Evolutionary conservation across 306 rosid species (phyloP).

Genomic region (Sicyos baderoa): DNA sequence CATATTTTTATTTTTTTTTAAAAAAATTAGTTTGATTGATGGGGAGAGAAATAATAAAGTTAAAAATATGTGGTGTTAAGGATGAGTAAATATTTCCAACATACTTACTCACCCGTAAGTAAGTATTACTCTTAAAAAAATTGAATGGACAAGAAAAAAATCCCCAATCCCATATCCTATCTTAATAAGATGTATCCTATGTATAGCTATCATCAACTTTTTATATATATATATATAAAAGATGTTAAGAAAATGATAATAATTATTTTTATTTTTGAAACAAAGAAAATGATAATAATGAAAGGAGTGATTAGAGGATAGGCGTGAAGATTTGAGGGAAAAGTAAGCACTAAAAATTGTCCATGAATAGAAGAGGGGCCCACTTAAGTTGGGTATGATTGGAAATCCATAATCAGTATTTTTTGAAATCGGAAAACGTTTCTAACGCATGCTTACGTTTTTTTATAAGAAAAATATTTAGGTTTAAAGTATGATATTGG

Average conservation of each 20-base stretch:
- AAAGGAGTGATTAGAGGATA: constrained; percentile 13
- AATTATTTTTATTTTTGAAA: too few relatives aligned
- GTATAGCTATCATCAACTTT: neutral
- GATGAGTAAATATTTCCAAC: too few relatives aligned
- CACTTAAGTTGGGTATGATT: neutral
- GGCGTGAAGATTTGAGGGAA: constrained; percentile 15
- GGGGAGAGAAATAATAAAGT: too few relatives aligned
- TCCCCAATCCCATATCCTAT: neutral
- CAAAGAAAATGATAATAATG: neutral
- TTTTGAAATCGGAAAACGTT: neutral
- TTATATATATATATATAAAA: too few relatives aligned
- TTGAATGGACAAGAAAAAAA: neutral
- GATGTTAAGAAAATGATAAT: neutral
- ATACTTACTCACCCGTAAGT: too few relatives aligned
- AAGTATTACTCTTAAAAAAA: too few relatives aligned
- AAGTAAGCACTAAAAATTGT: constrained; percentile 8
- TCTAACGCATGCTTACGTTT: constrained; percentile 4
- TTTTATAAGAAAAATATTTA: too few relatives aligned
- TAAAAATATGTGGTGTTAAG: too few relatives aligned
- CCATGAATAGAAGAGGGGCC: neutral
- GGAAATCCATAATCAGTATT: neutral
- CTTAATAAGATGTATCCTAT: neutral
- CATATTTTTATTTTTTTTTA: too few relatives aligned
- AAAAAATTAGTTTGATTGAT: too few relatives aligned
- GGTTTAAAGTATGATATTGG: too few relatives aligned